Base-by-base conservation (phyloP, 2,329 filamentous ascomycete genomes). In the Epichloe aotearoae region DNA sequence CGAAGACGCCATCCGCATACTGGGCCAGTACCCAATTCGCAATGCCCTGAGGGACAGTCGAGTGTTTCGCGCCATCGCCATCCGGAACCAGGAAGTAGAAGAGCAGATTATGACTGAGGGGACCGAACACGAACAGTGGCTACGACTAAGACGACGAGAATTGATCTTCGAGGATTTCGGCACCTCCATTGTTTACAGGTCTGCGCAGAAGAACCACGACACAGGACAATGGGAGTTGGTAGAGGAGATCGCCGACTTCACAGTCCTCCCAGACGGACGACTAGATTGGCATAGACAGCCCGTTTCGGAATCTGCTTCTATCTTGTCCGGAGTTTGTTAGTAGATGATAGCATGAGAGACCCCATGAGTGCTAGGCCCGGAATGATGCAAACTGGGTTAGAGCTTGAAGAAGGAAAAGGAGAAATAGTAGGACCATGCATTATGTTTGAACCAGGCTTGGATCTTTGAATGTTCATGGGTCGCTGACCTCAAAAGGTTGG, bases 31-130 rank as follows among this genome's bases (percentile, higher is more conserved):
- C 30, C 70, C 70, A 3, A 64, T 70, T 3, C 64, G 68, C 33
- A 72, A 73, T 52, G 70, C 69, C 2, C 62, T 73, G 8, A 67
- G 70, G 20, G 70, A 73, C 52, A 71, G 65, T 45, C 61, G 66
- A 14, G 61, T 69, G 1, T 67, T 71, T 43, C 55, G 64, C 1
- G 69, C 68, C 4, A 67, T 73, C 46, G 66, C 64, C 1, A 52
- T 67, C 2, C 64, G 64, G 47, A 70, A 70, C 54, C 57, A 61
- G 1, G 63, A 64, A 39, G 56, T 67, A 1, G 70, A 73, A 56
- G 30, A 47, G 1, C 57, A 61, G 26, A 65, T 64, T 47, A 56
- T 56, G 3, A 51, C 47, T 11, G 66, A 68, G 15, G 69, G 63
- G 2, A 54, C 56, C 10, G 60, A 64, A 14, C 48, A 62, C 10